Percentiles rank a stretch among this genome's conserved stretches.
phyloP scores from a whole-genome alignment of 768 basidiomycete species.

The Trametes elegans region DNA sequence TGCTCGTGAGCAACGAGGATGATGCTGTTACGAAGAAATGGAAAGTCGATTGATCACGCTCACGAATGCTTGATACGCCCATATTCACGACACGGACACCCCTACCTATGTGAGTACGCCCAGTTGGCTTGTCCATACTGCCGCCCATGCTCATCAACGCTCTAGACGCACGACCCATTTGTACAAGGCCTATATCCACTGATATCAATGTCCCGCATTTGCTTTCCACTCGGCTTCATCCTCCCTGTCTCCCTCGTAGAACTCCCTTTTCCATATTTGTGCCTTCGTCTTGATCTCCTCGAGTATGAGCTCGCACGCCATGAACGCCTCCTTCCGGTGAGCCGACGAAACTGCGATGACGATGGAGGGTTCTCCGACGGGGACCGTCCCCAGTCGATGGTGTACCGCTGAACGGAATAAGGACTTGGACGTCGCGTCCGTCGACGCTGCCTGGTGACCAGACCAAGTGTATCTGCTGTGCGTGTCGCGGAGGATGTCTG shows the following conservation, averaged over 20 bases:
- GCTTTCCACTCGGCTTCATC: slow-evolving; percentile 40
- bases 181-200: neutral
- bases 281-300: slow-evolving; percentile 81
- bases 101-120: neutral
- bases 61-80: neutral
- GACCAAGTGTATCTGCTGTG: slow-evolving; percentile 42
- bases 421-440: slow-evolving; percentile 9
- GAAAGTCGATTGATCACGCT: slow-evolving; percentile 63
- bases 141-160: neutral
- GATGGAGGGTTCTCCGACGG: slow-evolving; percentile 78
- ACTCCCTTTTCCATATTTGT: slow-evolving; percentile 92
- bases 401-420: slow-evolving; percentile 62
- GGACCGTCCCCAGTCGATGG: slow-evolving; percentile 76
- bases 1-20: slow-evolving; percentile 75
- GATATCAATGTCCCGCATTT: slow-evolving; percentile 18
- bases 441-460: slow-evolving; percentile 24
- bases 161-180: neutral
- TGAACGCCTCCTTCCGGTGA: slow-evolving; percentile 79
- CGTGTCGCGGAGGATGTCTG: slow-evolving; percentile 50
- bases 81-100: neutral
- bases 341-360: slow-evolving; percentile 84
- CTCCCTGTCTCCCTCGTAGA: slow-evolving; percentile 69
- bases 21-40: slow-evolving; percentile 59
- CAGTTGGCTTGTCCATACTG: neutral
- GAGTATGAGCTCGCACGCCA: slow-evolving; percentile 77